Conservation (phyloP, 176 grass and related monocot genomes). For the Secale cereale region DNA sequence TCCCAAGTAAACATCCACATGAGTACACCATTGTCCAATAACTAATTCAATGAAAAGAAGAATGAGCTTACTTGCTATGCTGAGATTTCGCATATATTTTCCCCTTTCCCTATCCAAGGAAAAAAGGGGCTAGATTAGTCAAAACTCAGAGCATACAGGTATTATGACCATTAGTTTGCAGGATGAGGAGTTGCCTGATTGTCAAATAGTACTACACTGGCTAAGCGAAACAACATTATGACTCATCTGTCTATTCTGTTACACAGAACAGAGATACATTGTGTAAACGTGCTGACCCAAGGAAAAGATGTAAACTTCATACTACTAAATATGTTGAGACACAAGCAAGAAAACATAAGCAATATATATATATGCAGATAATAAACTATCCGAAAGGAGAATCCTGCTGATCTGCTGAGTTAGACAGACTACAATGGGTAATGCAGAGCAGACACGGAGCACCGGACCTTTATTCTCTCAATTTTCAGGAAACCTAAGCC, state of each 20-base stretch:
- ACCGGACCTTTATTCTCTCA: not conserved
- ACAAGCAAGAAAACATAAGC: not conserved
- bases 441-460: not conserved
- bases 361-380: not conserved
- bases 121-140: not conserved
- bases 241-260: not conserved
- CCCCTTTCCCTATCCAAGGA: not conserved
- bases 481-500: not conserved
- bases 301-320: not conserved
- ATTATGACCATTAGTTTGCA: not conserved
- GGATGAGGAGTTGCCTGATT: constrained; percentile 37
- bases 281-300: not conserved
- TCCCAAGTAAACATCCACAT: not conserved
- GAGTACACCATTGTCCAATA: not conserved
- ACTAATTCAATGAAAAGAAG: not conserved
- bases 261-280: not conserved
- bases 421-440: not conserved
- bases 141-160: not conserved
- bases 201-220: not conserved
- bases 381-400: not conserved
- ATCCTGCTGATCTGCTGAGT: not conserved
- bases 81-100: not conserved
- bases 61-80: not conserved
- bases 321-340: not conserved
- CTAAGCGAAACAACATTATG: not conserved